Evolutionary conservation across 148 eudicot species (phyloP).

Genomic region (Silene uniflora): DNA sequence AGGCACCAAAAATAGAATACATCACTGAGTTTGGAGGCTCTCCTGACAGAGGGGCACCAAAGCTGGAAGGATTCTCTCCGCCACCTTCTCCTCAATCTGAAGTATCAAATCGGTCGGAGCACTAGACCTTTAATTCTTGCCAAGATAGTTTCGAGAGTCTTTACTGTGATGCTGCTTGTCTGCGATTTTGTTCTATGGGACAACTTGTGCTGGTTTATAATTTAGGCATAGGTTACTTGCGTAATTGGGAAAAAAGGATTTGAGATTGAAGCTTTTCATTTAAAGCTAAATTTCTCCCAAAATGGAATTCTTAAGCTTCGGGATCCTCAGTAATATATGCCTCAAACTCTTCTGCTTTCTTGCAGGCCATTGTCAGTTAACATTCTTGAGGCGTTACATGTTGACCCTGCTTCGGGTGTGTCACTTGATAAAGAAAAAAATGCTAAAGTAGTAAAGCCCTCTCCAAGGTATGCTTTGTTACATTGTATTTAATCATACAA

Average conservation of each 20-base stretch:
- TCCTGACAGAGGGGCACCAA: slow-evolving; percentile 62
- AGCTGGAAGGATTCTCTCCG: slow-evolving; percentile 79
- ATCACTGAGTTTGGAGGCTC: slow-evolving; percentile 98
- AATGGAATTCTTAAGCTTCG: slow-evolving; percentile 35
- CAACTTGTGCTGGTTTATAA: slow-evolving; percentile 49
- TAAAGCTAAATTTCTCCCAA: slow-evolving; percentile 46
- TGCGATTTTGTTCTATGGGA: slow-evolving; percentile 55
- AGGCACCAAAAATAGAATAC: slow-evolving; percentile 86
- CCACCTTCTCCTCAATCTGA: slow-evolving; percentile 77
- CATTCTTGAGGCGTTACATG: slow-evolving; percentile 93
- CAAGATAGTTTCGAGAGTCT: slow-evolving; percentile 76
- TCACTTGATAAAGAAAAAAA: slow-evolving; percentile 77
- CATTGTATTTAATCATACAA: background rate
- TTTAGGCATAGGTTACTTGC: slow-evolving; percentile 38
- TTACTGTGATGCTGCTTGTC: slow-evolving; percentile 69
- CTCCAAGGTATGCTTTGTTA: slow-evolving; percentile 43
- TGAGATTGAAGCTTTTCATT: slow-evolving; percentile 42
- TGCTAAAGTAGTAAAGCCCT: slow-evolving; percentile 51
- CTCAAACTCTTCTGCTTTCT: slow-evolving; percentile 41
- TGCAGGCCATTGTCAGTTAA: slow-evolving; percentile 84
- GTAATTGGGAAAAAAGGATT: slow-evolving; percentile 43
- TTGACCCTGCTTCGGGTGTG: slow-evolving; percentile 96
- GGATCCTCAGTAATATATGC: slow-evolving; percentile 18
- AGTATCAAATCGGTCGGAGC: slow-evolving; percentile 92
- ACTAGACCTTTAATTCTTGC: slow-evolving; percentile 87